Base-by-base conservation (phyloP, 1,284 basidiomycete genomes). In the Marasmius sp. region DNA sequence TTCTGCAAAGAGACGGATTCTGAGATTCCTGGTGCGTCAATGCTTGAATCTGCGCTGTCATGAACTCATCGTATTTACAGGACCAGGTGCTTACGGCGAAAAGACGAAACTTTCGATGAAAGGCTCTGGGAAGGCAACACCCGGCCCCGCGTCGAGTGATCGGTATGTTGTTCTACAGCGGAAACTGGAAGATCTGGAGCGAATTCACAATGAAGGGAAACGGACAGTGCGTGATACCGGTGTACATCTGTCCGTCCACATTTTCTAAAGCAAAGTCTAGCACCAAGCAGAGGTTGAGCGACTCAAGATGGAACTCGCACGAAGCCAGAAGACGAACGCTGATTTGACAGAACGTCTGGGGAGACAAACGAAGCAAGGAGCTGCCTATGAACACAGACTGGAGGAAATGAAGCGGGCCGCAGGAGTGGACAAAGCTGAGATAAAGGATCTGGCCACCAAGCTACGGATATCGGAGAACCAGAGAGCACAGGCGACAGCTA, bases 121-220 rank as follows among this genome's bases (percentile, higher is more conserved):
- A 47, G 16, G n/a, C 8, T 18, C 16, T 47, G 45, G 11, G 45
- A n/a, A 47, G 16, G n/a, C n/a, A 61, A 14, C 66, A 61, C 66
- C 38, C 43, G 68, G 65, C 34, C 66, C 62, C 27, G 39, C 60
- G 39, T 57, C 64, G 2, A 69, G 61, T 8, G 86, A 88, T 60
- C 78, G 81, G 20, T 86, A 86, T 67, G 76, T 78, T 10, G 61
- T 71, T 16, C 77, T 92, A 9, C 84, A 89, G 70, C 81, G 79
- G 65, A 88, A 87, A 67, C 78, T 92, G 0, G 87, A 90, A 43
- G 85, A 90, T 16, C 71, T 92, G 12, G 88, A 92, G 72, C 74
- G 75, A 60, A 70, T 88, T 27, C 88, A 91, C 66, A 73, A 79
- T 36, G 87, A 91, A 10, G 84, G 81, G 63, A 92, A 90, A 81